phyloP scores from a whole-genome alignment of 345 rosid genomes.

The Rhizophora apiculata region DNA sequence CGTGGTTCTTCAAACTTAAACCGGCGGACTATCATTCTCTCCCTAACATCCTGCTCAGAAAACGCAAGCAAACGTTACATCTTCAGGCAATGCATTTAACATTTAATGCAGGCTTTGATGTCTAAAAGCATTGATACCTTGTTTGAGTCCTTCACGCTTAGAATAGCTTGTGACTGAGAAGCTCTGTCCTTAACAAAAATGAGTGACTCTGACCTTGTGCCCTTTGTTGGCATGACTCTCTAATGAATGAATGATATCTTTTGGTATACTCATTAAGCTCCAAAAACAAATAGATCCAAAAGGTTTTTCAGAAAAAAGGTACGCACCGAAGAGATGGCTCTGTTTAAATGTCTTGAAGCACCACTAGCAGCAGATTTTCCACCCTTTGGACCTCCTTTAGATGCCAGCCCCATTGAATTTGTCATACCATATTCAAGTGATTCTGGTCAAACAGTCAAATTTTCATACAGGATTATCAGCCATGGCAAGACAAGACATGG shows the following conservation, averaged over 20 bases:
- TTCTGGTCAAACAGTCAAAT: conserved; percentile 37
- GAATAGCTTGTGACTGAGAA: conserved; percentile 77
- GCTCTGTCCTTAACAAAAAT: conserved; percentile 75
- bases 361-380: conserved; percentile 67
- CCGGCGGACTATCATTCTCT: conserved; percentile 81
- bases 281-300: conserved; percentile 8
- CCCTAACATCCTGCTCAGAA: conserved; percentile 78
- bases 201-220: conserved; percentile 54
- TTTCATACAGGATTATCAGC: conserved; percentile 11
- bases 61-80: not conserved
- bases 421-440: conserved; percentile 60
- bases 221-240: conserved; percentile 71
- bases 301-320: not conserved
- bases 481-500: not conserved
- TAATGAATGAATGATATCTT: conserved; percentile 33
- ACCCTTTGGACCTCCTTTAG: conserved; percentile 58
- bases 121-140: conserved; percentile 52
- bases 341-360: conserved; percentile 57
- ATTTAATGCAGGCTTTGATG: not conserved
- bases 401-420: conserved; percentile 39
- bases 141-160: conserved; percentile 87
- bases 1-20: conserved; percentile 91
- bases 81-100: not conserved
- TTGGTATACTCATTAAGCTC: conserved; percentile 16
- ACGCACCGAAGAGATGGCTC: conserved; percentile 61